Base-by-base conservation (phyloP, 1,284 basidiomycete species). In the Leccinum pachyderme region DNA sequence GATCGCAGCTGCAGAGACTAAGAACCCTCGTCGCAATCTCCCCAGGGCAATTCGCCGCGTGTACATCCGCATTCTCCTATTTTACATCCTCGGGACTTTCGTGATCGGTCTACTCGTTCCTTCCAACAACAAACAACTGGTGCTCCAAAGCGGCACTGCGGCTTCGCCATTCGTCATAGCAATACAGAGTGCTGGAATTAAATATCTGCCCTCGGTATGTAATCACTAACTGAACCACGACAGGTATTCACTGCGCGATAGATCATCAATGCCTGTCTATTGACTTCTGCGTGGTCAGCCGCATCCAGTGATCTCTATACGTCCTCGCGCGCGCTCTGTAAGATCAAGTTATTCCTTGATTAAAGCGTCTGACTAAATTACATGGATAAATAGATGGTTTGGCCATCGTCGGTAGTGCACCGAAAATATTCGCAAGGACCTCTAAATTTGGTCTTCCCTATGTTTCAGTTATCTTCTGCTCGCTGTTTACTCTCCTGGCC, bases 271-370 rank as follows among this genome's bases (percentile, higher is more conserved):
- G 93, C 93, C 7, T 86, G 83, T 67, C 79, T 96, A 29, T 73
- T 95, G 53, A 89, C 87, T 27, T 91, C 91, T 2, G 93, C 93
- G 1, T 91, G 89, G 82, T 93, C 90, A 6, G 91, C 93, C 5
- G 91, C 89, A 2, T 89, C 86, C 37, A 89, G 87, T 60, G 87
- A 94, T 64, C 70, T 95, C 51, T 96, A 92, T 72, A 87, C 86
- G 2, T 85, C 85, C 52, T 91, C 88, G 18, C 83, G 92, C 50
- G 89, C 89, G 2, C 76, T 95, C 13, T 93, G 87, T 89, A 57
- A 66, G 86, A 74, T 37, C 27, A 9, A 46, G 39, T 4, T 47
- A 24, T 5, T 35, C 28, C 41, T 5, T 4, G 35, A 27, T 39
- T 5, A 15, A 24, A 35, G 8, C 24, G 15, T 13, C 39, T 55